Conservation (phyloP, 2,329 filamentous ascomycete species). For the Fonsecaea multimorphosa region DNA sequence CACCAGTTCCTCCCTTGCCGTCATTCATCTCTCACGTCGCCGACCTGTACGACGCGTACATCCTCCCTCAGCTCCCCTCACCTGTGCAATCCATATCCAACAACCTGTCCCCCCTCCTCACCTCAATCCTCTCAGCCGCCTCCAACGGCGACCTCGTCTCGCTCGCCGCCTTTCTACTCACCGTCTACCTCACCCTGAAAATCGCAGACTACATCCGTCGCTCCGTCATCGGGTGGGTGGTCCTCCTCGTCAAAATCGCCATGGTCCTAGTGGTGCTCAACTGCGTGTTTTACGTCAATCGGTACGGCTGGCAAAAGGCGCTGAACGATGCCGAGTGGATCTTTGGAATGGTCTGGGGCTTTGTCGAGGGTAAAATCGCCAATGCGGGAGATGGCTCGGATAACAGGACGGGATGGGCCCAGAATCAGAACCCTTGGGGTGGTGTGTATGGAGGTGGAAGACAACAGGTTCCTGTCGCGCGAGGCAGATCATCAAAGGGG, state of each 20-base stretch:
- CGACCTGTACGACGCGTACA: slow-evolving; percentile 40
- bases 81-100: slow-evolving; percentile 34
- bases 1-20: slow-evolving; percentile 13
- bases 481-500: slow-evolving; percentile 15
- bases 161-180: slow-evolving; percentile 33
- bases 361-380: slow-evolving; percentile 27
- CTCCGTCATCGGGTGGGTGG: slow-evolving; percentile 37
- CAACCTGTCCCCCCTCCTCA: slow-evolving; percentile 42
- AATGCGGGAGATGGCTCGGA: slow-evolving; percentile 4
- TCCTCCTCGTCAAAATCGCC: slow-evolving; percentile 35
- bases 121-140: slow-evolving; percentile 42
- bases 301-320: slow-evolving; percentile 34
- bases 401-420: slow-evolving; percentile 17
- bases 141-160: slow-evolving; percentile 34
- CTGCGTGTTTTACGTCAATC: slow-evolving; percentile 36
- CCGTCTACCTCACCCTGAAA: slow-evolving; percentile 33
- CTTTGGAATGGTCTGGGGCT: slow-evolving; percentile 31
- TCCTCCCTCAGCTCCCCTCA: slow-evolving; percentile 38
- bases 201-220: slow-evolving; percentile 38
- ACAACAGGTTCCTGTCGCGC: slow-evolving; percentile 29
- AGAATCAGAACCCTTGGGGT: slow-evolving; percentile 7
- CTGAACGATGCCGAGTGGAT: slow-evolving; percentile 34
- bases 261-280: slow-evolving; percentile 31
- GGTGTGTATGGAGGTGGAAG: slow-evolving; percentile 25
- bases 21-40: slow-evolving; percentile 37